phyloP scores from a whole-genome alignment of 805 yeast species.

The Pichia manshurica region DNA sequence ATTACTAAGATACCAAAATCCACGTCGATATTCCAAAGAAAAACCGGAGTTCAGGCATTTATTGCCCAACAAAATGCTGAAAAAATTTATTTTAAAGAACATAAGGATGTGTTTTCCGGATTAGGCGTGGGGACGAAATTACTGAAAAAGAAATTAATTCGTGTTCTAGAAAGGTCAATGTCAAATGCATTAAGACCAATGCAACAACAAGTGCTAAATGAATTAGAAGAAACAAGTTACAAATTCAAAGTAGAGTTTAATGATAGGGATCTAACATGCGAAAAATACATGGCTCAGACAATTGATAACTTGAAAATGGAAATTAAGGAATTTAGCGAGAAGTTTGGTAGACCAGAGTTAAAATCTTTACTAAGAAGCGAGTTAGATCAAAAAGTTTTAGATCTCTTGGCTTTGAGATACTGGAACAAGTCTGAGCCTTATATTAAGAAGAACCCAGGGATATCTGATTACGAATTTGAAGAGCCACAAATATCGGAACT shows the following conservation, averaged over 20 bases:
- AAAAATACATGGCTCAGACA: conserved; percentile 87
- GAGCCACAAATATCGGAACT: conserved; percentile 54
- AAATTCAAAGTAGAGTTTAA: conserved; percentile 94
- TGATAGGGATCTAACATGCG: conserved; percentile 90
- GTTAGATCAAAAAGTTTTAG: conserved; percentile 83
- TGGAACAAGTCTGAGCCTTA: conserved; percentile 68
- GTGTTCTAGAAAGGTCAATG: conserved; percentile 86
- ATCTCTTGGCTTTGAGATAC: conserved; percentile 80
- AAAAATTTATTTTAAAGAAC: conserved; percentile 53
- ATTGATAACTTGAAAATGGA: conserved; percentile 81
- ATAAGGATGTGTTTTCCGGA: conserved; percentile 53
- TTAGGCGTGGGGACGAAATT: conserved; percentile 72
- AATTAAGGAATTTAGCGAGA: conserved; percentile 78
- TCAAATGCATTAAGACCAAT: conserved; percentile 84
- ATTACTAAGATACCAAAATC: conserved; percentile 63
- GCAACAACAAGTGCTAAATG: conserved; percentile 76
- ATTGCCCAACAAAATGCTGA: conserved; percentile 67
- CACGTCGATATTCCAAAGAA: conserved; percentile 46
- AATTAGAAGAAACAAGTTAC: conserved; percentile 88
- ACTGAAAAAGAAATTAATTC: conserved; percentile 75
- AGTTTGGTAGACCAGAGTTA: conserved; percentile 78
- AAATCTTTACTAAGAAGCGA: conserved; percentile 73
- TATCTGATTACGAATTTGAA: conserved; percentile 19
- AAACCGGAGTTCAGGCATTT: conserved; percentile 55
- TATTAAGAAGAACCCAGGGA: conserved; percentile 15